Evolutionary conservation across 2,329 filamentous ascomycete species (phyloP), one percentile per base, ranked within the genome.

Genomic region (Berkeleyomyces basicola): DNA sequence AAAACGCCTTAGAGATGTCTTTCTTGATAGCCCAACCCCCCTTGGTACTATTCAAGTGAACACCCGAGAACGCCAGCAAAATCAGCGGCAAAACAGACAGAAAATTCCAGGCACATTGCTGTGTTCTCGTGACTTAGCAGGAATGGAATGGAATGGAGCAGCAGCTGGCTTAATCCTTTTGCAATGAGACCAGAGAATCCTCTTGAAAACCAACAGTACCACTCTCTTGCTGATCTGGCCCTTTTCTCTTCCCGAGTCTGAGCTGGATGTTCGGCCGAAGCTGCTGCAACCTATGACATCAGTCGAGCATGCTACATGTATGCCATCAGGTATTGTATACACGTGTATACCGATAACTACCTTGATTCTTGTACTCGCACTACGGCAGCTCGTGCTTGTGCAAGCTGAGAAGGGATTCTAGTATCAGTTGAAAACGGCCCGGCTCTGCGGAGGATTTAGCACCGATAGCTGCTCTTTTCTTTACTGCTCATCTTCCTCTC

Each of bases 161-260:
- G 49, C 23, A 23, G 23, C 23, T 23, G 43, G 10, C 33, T 37
- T 36, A 23, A 33, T 53, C 49, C 49, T 53, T 53, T 36, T 53
- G 3, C 49, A 53, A 53, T 7, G 36, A 64, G 62, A 59, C 65
- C 23, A 37, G 49, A 16, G n/a, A 36, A 40, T 49, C 16, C 36
- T 40, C 10, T 23, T 49, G 36, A 16, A 14, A 23, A 23, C 23
- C 23, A 23, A 23, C 23, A 23, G 23, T 23, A 23, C 23, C 23
- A 23, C 23, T 23, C 23, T 61, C 43, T 36, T 61, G 14, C 31
- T 40, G 7, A 16, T 51, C 43, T 46, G 2, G 23, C 49, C 33
- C 16, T 49, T 33, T 33, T 44, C 16, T 36, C 14, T 7, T 43
- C 6, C 10, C 14, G 42, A 33, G 42, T 36, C 16, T 43, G 42